Evolutionary conservation across 1,139 yeast species (phyloP), one percentile per base, ranked within the genome.

Genomic region (Hyphopichia fennica): DNA sequence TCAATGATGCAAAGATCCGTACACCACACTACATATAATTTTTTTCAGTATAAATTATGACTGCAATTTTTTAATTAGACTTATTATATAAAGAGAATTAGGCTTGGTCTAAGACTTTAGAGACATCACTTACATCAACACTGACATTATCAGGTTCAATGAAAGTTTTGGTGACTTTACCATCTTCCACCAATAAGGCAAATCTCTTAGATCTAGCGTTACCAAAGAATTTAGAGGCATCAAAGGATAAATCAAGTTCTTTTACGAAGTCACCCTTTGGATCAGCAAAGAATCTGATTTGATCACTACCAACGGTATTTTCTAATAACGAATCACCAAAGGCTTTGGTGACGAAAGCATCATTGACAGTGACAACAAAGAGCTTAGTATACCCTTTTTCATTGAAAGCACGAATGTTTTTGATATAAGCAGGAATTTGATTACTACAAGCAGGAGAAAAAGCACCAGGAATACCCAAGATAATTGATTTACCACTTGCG

Each of bases 391-490:
- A 72, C 9, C 96, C 96, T 67, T 86, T 84, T 33, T 71, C 72
- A 46, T 76, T 69, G 58, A 89, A 81, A 20, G 75, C 70, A 10
- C 69, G 60, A 42, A 75, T 61, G 40, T 73, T 61, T 46, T 70
- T 67, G 54, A 87, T 60, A 63, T 79, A 89, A 4, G 93, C 95
- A 5, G 96, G 96, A 39, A 89, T 78, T 58, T 87, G 96, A 27
- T 77, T 64, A 27, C 91, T 75, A 63, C 96, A 89, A 1, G 89
- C 95, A 36, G 95, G 91, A 2, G 95, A 84, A 58, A 84, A 89
- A 0, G 96, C 96, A 17, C 96, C 96, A 36, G 96, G 96, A 35
- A 89, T 88, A 41, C 95, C 96, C 39, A 89, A 76, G 41, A 89
- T 66, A 33, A 89, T 60, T 34, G 81, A 68, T 58, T 81, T 84